Evolutionary conservation across 2,329 filamentous ascomycete genomes (phyloP).

Genomic region (Diaporthe humulicola): DNA sequence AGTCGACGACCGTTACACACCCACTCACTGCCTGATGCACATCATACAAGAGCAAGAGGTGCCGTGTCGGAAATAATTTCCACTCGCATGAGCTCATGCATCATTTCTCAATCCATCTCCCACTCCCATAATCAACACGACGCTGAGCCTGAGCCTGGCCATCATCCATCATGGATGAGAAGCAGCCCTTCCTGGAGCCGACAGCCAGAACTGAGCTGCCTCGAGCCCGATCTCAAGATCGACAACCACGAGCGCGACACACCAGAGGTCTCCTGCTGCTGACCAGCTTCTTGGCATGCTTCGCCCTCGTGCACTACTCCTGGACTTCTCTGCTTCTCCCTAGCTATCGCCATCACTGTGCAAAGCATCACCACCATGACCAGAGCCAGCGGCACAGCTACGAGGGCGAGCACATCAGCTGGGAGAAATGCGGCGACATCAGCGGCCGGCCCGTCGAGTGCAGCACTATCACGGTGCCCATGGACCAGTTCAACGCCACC

Average conservation of each 20-base stretch:
- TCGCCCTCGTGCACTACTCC: slow-evolving; percentile 8
- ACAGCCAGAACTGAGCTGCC: background rate
- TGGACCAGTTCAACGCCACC: slow-evolving; percentile 58
- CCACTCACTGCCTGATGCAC: background rate
- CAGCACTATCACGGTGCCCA: slow-evolving; percentile 57
- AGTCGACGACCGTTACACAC: slow-evolving; percentile 8
- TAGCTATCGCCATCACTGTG: background rate
- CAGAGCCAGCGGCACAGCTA: slow-evolving; percentile 41
- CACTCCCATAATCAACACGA: background rate
- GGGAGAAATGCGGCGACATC: slow-evolving; percentile 55
- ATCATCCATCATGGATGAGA: slow-evolving; percentile 36
- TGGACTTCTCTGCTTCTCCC: background rate
- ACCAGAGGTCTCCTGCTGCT: slow-evolving; percentile 16
- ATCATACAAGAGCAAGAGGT: background rate
- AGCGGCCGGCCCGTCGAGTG: slow-evolving; percentile 56
- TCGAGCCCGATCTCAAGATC: background rate
- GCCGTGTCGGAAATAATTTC: background rate
- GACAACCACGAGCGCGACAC: background rate
- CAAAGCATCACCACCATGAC: background rate
- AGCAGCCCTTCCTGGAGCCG: slow-evolving; percentile 32
- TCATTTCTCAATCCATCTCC: background rate
- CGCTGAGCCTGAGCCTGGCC: background rate
- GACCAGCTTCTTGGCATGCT: slow-evolving; percentile 13
- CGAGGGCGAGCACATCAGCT: slow-evolving; percentile 53
- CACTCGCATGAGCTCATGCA: background rate